Base-by-base conservation (phyloP, 495 filamentous ascomycete genomes). In the Xylaria acuta region DNA sequence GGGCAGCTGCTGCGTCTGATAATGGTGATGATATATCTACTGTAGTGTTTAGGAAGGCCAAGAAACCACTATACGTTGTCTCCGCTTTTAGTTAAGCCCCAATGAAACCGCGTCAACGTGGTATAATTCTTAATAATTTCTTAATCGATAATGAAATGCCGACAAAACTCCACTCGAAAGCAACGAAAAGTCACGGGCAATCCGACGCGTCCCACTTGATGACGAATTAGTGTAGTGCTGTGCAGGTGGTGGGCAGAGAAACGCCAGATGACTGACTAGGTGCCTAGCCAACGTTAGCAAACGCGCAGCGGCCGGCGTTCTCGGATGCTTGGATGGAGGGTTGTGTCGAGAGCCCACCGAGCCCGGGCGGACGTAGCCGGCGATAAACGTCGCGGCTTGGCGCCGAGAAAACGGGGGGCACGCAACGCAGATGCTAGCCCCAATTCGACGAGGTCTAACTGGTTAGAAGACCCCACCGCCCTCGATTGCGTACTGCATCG, bases 361-460 rank as follows among this genome's bases (percentile, higher is more conserved):
- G 7, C 38, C 60, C 25, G 59, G 60, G 41, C 63, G 40, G 63
- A 49, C 18, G 43, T 32, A 32, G 40, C 63, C 63, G 63, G 63
- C 63, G 63, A 65, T 65, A 65, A 32, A 30, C 34, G 27, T 34
- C 16, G 58, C 58, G 58, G 58, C 67, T 62, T 69, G 54, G 67
- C 67, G 67, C 54, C 56, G 67, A 60, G 66, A 49, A 9, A 49
- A 30, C 41, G 54, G 67, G 36, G 36, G n/a, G n/a, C n/a, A n/a
- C n/a, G n/a, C 67, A 36, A 30, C 25, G 9, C 12, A 32, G 12
- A 56, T 54, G 6, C 36, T 25, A 68, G 54, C 18, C 53, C 49
- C 36, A 56, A 30, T 41, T 60, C 25, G 27, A 34, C 32, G 30
- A 36, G n/a, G 32, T 5, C 27, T 5, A 38, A 38, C 3, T 7